Conservation (phyloP, 345 rosid species). For the Lepidium africanum region DNA sequence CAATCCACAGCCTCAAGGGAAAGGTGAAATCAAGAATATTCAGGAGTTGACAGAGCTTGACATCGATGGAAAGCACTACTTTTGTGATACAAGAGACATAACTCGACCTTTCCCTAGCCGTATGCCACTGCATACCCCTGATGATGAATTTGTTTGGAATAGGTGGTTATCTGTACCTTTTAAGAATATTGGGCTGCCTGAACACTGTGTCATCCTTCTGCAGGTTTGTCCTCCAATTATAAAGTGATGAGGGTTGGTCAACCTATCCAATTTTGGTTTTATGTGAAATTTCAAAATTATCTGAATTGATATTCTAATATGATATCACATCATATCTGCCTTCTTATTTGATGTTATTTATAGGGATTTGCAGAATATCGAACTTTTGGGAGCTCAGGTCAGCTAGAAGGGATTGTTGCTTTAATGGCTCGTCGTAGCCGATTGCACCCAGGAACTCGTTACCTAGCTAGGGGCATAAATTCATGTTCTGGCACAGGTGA, state of each 20-base stretch:
- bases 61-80: slow-evolving; percentile 91
- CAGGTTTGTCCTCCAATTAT: slow-evolving; percentile 57
- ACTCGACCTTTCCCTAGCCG: slow-evolving; percentile 89
- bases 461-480: slow-evolving; percentile 96
- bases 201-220: slow-evolving; percentile 74
- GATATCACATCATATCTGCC: background rate
- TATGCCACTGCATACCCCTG: slow-evolving; percentile 60
- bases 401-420: slow-evolving; percentile 87
- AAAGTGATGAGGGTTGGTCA: background rate
- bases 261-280: background rate
- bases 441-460: slow-evolving; percentile 98
- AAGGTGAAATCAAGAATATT: slow-evolving; percentile 78
- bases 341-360: slow-evolving; percentile 55
- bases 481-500: slow-evolving; percentile 95
- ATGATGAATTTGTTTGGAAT: slow-evolving; percentile 97
- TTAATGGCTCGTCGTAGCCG: slow-evolving; percentile 92
- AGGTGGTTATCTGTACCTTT: slow-evolving; percentile 75
- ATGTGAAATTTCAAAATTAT: background rate
- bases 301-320: background rate
- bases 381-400: slow-evolving; percentile 86
- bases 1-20: slow-evolving; percentile 77
- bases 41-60: slow-evolving; percentile 87
- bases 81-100: slow-evolving; percentile 83
- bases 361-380: slow-evolving; percentile 99
- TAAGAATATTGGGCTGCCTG: slow-evolving; percentile 54